Base-by-base conservation (phyloP, 2,329 filamentous ascomycete species). In the Fonsecaea nubica region DNA sequence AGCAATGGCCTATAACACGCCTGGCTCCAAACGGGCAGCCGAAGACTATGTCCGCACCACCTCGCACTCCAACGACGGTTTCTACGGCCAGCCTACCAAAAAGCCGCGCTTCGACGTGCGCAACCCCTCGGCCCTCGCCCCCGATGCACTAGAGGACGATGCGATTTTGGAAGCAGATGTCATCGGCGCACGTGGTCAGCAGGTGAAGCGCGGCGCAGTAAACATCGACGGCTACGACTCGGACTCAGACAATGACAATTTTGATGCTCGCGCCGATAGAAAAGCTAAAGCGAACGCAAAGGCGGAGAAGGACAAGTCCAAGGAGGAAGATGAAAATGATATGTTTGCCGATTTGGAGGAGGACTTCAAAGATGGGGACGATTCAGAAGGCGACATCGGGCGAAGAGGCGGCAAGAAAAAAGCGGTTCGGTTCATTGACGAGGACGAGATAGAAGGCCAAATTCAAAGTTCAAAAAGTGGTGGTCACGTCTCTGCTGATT, bases 221-320 rank as follows among this genome's bases (percentile, higher is more conserved):
- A 97, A 98, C 75, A 88, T 99, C 48, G 95, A 98, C 75, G 95
- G 95, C 58, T 99, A 98, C 80, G 94, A 98, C 73, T 95, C 91
- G 9, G 95, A 99, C 79, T 88, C 86, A 64, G 96, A 94, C 60
- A 94, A 96, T 71, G 95, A 98, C 76, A 93, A 91, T 53, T 96
- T 97, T 77, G 87, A 95, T 72, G 86, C 86, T 36, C 87, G 91
- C 59, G 90, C 91, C 5, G 58, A 61, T 12, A 40, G 32, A 50
- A 87, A 89, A 65, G 85, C 85, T 63, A 86, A 86, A 69, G 80
- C 80, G 3, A 81, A 84, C 70, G 61, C 82, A 72, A 58, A 77
- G 75, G 68, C 81, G 18, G 79, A 80, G 60, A 78, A 77, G 10
- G 80, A 79, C n/a, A 78, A 79, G 32, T 62, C 72, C 18, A 73